Evolutionary conservation across 257 asterid species (phyloP), one percentile per base, ranked within the genome.

Genomic region (Salvia splendens): DNA sequence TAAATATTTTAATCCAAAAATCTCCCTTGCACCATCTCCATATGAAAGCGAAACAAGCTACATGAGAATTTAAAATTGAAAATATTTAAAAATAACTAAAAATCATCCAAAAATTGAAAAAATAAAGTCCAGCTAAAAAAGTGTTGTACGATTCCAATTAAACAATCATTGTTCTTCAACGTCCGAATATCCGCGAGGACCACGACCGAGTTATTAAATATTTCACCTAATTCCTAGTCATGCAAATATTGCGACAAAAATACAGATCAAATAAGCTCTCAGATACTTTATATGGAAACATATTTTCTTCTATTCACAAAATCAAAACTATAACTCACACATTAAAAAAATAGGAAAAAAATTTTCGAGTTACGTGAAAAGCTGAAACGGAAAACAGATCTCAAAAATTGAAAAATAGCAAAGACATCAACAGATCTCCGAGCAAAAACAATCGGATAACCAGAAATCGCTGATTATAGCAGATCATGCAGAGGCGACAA

Each of bases 361-460:
- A n/a, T 12, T n/a, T 42, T 15, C 20, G 17, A 30, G 12, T 9
- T 14, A 51, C 40, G 5, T 9, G 28, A 36, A 24, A 64, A 46
- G 16, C 11, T 12, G 1, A 30, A 14, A 32, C 14, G 12, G 40
- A 51, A 33, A n/a, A 6, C 32, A 57, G 75, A 68, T 74, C 78
- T 68, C 15, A 54, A 40, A 41, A 64, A 40, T 2, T 12, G 33
- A 35, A 24, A 8, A 47, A 36, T 20, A 15, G 38, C 59, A 42
- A 28, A 64, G 48, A 56, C 36, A 68, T 28, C 35, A 54, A 35
- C 67, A 62, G 71, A 74, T 74, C 67, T n/a, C 6, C 15, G 11
- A 20, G 65, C 3, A 45, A 68, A 5, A 41, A 30, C 41, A 41
- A 50, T 64, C n/a, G 41, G 2, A 5, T 36, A 40, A 69, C 4